Evolutionary conservation across 1,139 yeast genomes (phyloP), one percentile per base, ranked within the genome.

Genomic region (Suhomyces wounanorum): DNA sequence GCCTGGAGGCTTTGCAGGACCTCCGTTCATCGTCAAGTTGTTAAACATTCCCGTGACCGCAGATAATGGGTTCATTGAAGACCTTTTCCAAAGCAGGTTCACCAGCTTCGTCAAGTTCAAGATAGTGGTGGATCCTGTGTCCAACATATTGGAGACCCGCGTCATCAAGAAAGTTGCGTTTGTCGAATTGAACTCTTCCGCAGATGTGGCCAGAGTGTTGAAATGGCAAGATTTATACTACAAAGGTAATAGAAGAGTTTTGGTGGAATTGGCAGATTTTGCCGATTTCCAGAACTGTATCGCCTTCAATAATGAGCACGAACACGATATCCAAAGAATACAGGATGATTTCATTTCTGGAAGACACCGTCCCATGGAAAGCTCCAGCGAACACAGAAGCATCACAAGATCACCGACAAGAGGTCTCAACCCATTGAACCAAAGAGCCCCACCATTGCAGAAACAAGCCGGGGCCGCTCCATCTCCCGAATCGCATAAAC

Each of bases 11-110:
- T 51, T 53, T 3, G 46, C 39, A 48, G 78, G 79, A 0, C 85
- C 85, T 0, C 89, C 88, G 3, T 83, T 73, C 62, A 83, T 83
- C 44, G 76, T 81, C 40, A 84, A 83, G 59, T 66, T 84, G 43
- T 62, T 78, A 16, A 78, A 80, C 53, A 65, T 83, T 44, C 85
- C 85, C 55, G 60, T 75, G 3, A 65, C 73, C 1, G 68, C 72
- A 38, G 61, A 69, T 55, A 75, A 75, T 41, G 59, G 59, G 17
- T 77, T 77, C 54, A 62, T 77, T 16, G 73, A 70, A 43, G 81
- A 77, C 60, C 65, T 77, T 40, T 77, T 77, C 59, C 62, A 61
- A 46, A 74, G 79, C 59, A 64, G 81, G 52, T 77, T 64, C 59
- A 75, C 80, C 4, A 62, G 69, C 10, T 70, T 58, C 52, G 68